Evolutionary conservation across 1,284 basidiomycete genomes (phyloP), one percentile per base, ranked within the genome.

Genomic region (Retiboletus flavoniger): DNA sequence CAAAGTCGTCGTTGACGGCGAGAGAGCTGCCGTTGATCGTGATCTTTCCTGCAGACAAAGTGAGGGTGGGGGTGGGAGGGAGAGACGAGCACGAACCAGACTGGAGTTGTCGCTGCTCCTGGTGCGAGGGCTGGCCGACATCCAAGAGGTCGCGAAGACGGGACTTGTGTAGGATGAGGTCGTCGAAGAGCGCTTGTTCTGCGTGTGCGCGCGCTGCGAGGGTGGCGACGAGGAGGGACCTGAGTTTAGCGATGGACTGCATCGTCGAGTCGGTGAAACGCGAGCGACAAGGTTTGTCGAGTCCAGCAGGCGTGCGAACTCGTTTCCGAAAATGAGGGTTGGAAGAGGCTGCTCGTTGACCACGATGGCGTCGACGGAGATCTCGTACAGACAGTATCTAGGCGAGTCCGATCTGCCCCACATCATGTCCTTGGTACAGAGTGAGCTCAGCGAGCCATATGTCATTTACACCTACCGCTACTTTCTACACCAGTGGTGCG

Each of bases 401-500:
- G 89, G 89, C 62, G 90, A 92, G 72, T 76, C 80, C 19, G 92
- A 95, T 73, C 77, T 95, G 54, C 82, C 84, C 9, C 82, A 84
- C 62, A 87, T 95, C 64, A 91, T 94, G 82, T 76, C 82, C 34
- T 81, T 97, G 58, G 89, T 95, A n/a, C 89, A 95, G 75, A 87
- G 81, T 65, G 93, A 95, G 74, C 83, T 97, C 68, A 94, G 91
- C 63, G 95, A 98, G 73, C 96, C 95, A 35, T 98, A 94, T 75
- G 93, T 96, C 55, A 87, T 95, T 50, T 95, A 94, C 74, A 94
- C 92, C 1, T 94, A 92, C 65, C 87, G 94, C 4, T 97, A 97
- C 72, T 98, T 98, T 70, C 80, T 99, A 13, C 85, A 93, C 65
- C 89, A 94, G 63, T 99, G 97, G 95, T 95, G 54, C 61, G 83